Evolutionary conservation across 2,329 filamentous ascomycete genomes (phyloP), one percentile per base, ranked within the genome.

Genomic region (Dactylellina drechsleri): DNA sequence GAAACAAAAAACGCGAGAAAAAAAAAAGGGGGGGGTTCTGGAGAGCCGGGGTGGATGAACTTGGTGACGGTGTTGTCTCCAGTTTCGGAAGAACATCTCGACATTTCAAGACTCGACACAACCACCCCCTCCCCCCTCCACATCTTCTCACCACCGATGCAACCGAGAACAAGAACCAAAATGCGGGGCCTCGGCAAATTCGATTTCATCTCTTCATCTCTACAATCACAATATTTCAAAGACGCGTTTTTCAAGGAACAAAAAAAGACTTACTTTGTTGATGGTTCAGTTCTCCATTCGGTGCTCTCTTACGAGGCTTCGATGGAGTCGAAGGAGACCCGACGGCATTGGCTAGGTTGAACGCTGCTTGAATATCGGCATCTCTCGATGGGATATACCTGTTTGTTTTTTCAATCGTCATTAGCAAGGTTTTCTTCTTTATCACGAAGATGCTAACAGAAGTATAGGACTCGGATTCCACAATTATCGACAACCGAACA

Each of bases 311-410:
- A 83, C 92, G 92, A 72, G 91, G 87, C 81, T 90, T 92, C 2
- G 93, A 94, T 0, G 94, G 92, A 0, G 93, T 97, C 12, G 94
- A 91, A 18, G 95, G 95, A 18, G 94, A 97, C 45, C 91, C 93
- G 81, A 97, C 93, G 77, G 97, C 94, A 80, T 96, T 92, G 28
- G 98, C 85, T 66, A 98, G 84, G 81, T 90, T 97, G 83, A 95
- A 98, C 82, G 93, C 96, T 62, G 94, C 93, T 81, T 94, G 91
- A 23, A 98, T 85, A 82, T 99, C 95, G 82, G 97, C 93, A 77
- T 93, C 90, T 49, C 95, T 88, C 79, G 95, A 96, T 28, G 95
- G 95, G 78, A 99, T 98, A 81, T 99, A 99, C 79, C 95, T 96
- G 81, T 70, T 59, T 31, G n/a, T 53, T 59, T 45, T 20, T 12